Base-by-base conservation (phyloP, 208 protist genomes). In the Jaenimonas drosophilae region DNA sequence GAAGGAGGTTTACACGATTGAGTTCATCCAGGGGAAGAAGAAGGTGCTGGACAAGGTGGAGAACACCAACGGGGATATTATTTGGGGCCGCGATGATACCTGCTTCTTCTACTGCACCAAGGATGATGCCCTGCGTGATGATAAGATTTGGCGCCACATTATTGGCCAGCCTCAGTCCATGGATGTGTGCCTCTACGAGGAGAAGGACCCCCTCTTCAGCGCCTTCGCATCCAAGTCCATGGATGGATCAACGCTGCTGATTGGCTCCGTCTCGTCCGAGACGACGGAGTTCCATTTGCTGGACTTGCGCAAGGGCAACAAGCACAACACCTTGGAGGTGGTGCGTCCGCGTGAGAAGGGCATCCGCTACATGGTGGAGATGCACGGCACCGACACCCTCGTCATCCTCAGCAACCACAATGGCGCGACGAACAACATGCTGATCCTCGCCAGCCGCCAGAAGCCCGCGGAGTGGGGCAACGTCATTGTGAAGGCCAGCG, bases 131-230 rank as follows among this genome's bases (percentile, higher is more conserved):
- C 60, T 84, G 48, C 77, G 85, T 25, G 70, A 81, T 36, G 49
- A 91, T 61, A 82, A 89, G 57, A 68, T 94, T 27, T 94, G 85
- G 85, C 72, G 80, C 28, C 85, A 91, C 65, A 47, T 88, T 1
- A 64, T 94, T 28, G 81, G 78, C 7, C 62, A 70, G 45, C 65
- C 64, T 41, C 72, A 84, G 64, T 73, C 68, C 21, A 46, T 54
- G 2, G 85, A 94, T 56, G 73, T 88, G 11, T 86, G 74, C 50
- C 46, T 94, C 3, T 88, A 89, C 67, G 63, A 68, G 24, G 80
- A 94, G 45, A 32, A 67, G 36, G 78, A 94, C 59, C 54, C 68
- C 17, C 64, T 91, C 40, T 94, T 89, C 61, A 61, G 48, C 43
- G 78, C 54, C 9, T 61, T 51, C 43, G 44, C 74, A 16, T 54